phyloP scores from a whole-genome alignment of 2,329 filamentous ascomycete species.

The Hypoxylon sp. region DNA sequence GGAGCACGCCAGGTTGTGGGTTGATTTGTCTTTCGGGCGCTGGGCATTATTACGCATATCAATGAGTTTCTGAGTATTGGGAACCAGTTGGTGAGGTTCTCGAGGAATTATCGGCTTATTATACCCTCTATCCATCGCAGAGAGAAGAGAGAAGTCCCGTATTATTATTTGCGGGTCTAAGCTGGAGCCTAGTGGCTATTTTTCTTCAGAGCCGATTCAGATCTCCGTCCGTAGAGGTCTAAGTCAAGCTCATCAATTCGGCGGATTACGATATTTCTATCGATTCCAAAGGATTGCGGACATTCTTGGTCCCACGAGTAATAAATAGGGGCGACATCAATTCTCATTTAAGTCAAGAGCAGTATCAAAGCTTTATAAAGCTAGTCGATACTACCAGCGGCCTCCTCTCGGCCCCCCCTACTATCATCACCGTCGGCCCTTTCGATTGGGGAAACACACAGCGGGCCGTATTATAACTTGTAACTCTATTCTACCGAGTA shows the following conservation, averaged over 20 bases:
- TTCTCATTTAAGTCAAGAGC: conserved; percentile 4
- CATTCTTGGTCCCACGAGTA: conserved; percentile 5
- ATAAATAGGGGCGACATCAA: conserved; percentile 4
- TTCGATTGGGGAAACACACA: conserved; percentile 3
- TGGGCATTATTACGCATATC: conserved; percentile 43
- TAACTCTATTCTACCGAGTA: conserved; percentile 5
- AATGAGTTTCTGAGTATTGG: conserved; percentile 37
- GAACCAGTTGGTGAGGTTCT: conserved; percentile 12
- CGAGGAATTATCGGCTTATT: conserved; percentile 25
- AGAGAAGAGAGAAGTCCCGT: conserved; percentile 21
- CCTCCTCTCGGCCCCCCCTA: conserved; percentile 12
- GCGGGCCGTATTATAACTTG: conserved; percentile 16
- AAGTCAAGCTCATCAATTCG: conserved; percentile 17
- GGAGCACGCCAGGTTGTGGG: conserved; percentile 87
- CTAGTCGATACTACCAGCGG: conserved; percentile 8
- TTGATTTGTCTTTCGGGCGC: conserved; percentile 56
- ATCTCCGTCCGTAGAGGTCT: conserved; percentile 11
- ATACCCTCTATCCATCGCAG: conserved; percentile 30
- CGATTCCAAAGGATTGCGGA: conserved; percentile 16
- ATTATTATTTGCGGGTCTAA: conserved; percentile 7
- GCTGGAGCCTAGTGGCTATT: background rate
- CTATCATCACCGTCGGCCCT: conserved; percentile 7
- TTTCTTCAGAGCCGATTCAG: conserved; percentile 9
- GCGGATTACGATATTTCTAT: conserved; percentile 27
- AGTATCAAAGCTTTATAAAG: conserved; percentile 10